Evolutionary conservation across 768 basidiomycete genomes (phyloP).

Genomic region (Pleurotus platypus): DNA sequence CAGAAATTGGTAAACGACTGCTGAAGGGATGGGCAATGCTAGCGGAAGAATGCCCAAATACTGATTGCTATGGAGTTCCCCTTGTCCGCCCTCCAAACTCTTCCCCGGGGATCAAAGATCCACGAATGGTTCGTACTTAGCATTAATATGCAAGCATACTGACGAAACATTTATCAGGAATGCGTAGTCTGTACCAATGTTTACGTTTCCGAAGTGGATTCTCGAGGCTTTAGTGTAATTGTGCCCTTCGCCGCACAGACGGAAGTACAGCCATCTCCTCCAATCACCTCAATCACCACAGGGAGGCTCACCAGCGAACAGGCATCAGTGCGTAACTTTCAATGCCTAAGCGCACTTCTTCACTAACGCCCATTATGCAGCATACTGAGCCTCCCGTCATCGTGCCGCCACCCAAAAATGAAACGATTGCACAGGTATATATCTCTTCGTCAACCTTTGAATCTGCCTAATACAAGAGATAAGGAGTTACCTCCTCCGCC

Average conservation of each 20-base stretch:
- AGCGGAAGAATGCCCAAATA: slow-evolving; percentile 77
- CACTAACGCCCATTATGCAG: no score
- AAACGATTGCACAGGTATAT: no score
- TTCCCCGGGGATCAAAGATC: slow-evolving; percentile 53
- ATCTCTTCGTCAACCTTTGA: no score
- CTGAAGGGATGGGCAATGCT: slow-evolving; percentile 88
- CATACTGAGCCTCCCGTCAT: no score
- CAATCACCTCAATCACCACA: no score
- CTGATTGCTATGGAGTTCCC: slow-evolving; percentile 74
- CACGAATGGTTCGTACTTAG: slow-evolving; percentile 51
- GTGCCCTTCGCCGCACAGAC: slow-evolving; percentile 20
- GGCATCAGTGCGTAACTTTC: no score
- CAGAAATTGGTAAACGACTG: slow-evolving; percentile 74
- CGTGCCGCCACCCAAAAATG: no score
- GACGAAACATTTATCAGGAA: slow-evolving; percentile 51
- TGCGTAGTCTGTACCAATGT: slow-evolving; percentile 70
- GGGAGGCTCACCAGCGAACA: no score
- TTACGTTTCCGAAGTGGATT: slow-evolving; percentile 53
- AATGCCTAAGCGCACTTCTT: no score
- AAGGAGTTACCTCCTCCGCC: background rate
- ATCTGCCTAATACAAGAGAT: background rate
- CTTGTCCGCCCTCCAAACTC: slow-evolving; percentile 72
- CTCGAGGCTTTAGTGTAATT: slow-evolving; percentile 44
- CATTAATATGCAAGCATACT: slow-evolving; percentile 4
- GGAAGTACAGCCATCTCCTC: no score